Base-by-base conservation (phyloP, 2,329 filamentous ascomycete species). In the Neofusicoccum cordaticola region DNA sequence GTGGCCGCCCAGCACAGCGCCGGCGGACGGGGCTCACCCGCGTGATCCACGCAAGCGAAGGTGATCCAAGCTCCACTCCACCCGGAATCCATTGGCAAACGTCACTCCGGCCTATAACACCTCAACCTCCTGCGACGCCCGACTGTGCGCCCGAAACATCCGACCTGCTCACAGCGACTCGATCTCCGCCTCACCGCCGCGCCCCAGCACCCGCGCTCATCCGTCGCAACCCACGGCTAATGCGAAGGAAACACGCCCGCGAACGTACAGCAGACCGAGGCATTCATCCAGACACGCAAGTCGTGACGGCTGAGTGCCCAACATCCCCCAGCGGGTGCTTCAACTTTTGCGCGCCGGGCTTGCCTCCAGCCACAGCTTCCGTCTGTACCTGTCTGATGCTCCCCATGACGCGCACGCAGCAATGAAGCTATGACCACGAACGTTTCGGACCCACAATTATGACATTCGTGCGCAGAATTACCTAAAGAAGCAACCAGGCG, bases 11-110 rank as follows among this genome's bases (percentile, higher is more conserved):
- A 31, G 27, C 27, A 31, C 27, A 31, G 27, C 27, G 5, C 41
- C 11, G 7, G 53, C 22, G 17, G 17, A 39, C 56, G 41, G 39
- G 39, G 31, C 53, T 17, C 53, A 45, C 53, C 39, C 39, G 56
- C 56, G 27, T 60, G 56, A 60, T 60, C 56, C 56, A 47, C 56
- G 42, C 56, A 60, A 60, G 56, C 56, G 56, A 60, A 34, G 42
- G 27, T 47, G 56, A 44, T 44, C 56, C 56, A 48, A 60, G 56
- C 56, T 60, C 42, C 42, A n/a, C 41, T 47, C 56, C 56, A 47
- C 56, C 35, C 56, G 35, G 19, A 47, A 60, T 60, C n/a, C 56
- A 60, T 47, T 60, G 56, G 56, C 31, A 60, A 37, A 60, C 56
- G 56, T 60, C 56, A 60, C 41, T 47, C 17, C 27, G 22, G 17